Conservation (phyloP, 805 yeast species). For the Pichia paraexigua region DNA sequence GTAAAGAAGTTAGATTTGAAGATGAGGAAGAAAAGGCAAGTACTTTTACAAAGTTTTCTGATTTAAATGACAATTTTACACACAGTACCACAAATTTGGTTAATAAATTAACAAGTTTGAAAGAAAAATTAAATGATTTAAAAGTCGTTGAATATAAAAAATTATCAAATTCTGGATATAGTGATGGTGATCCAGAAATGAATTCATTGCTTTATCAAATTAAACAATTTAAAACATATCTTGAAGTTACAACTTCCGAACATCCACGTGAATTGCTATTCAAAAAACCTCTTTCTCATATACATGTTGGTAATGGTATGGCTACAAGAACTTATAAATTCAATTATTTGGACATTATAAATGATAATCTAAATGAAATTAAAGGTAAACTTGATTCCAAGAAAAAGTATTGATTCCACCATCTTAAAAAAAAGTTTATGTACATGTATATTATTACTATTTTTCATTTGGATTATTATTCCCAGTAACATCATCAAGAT, state of each 20-base stretch:
- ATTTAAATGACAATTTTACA: constrained; percentile 11
- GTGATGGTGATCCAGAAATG: constrained; percentile 24
- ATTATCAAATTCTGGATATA: constrained; percentile 7
- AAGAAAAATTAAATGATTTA: constrained; percentile 21
- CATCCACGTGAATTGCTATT: constrained; percentile 29
- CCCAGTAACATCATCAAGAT: neutral
- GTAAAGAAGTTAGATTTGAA: neutral
- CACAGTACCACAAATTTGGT: constrained; percentile 12
- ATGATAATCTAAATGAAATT: constrained; percentile 18
- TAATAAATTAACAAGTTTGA: constrained; percentile 25
- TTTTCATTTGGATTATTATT: neutral
- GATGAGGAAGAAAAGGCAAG: neutral
- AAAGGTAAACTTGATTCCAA: neutral
- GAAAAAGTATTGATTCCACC: neutral
- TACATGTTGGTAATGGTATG: constrained; percentile 3
- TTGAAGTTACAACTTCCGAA: constrained; percentile 27
- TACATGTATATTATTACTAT: neutral
- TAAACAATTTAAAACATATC: constrained; percentile 25
- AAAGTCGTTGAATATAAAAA: constrained; percentile 21
- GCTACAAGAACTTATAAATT: constrained; percentile 8
- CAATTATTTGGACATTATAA: constrained; percentile 24
- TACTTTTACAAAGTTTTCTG: neutral
- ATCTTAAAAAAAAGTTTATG: neutral
- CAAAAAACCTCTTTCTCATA: constrained; percentile 20
- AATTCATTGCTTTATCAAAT: constrained; percentile 28